phyloP scores from a whole-genome alignment of 2,329 filamentous ascomycete genomes.

The Hypoxylon sp. region DNA sequence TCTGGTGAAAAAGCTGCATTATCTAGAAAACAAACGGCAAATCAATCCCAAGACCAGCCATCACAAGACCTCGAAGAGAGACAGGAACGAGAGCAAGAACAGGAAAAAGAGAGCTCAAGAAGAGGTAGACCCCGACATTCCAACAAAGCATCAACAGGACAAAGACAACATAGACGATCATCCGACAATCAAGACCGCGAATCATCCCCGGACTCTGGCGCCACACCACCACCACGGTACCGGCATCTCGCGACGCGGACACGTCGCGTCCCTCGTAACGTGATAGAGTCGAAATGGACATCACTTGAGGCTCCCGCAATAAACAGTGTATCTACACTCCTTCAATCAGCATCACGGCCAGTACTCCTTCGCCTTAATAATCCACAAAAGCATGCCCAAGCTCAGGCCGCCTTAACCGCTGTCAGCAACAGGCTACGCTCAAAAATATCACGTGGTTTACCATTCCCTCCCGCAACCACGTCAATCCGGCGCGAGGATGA shows the following conservation, averaged over 20 bases:
- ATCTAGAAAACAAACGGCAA: slow-evolving; percentile 29
- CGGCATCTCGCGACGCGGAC: slow-evolving; percentile 61
- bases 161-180: slow-evolving; percentile 21
- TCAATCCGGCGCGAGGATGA: slow-evolving; percentile 62
- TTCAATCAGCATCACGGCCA: slow-evolving; percentile 67
- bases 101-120: slow-evolving; percentile 24
- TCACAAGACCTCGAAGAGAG: slow-evolving; percentile 25
- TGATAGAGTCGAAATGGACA: slow-evolving; percentile 74
- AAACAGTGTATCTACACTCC: slow-evolving; percentile 61
- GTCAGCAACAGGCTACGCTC: slow-evolving; percentile 64
- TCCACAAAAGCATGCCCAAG: slow-evolving; percentile 59
- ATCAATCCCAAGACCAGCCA: slow-evolving; percentile 19
- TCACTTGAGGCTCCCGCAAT: slow-evolving; percentile 64
- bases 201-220: slow-evolving; percentile 40
- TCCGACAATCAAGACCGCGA: slow-evolving; percentile 33
- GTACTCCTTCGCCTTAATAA: slow-evolving; percentile 65
- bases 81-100: too few relatives aligned
- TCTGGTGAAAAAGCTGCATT: slow-evolving; percentile 23
- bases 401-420: slow-evolving; percentile 63
- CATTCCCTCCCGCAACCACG: slow-evolving; percentile 68
- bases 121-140: slow-evolving; percentile 12
- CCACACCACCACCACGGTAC: slow-evolving; percentile 49
- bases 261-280: slow-evolving; percentile 65
- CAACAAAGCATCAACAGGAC: slow-evolving; percentile 9
- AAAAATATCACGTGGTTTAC: slow-evolving; percentile 67